These are phyloP conservation scores for Fusarium burgessii DNA, from an alignment of 2,329 filamentous ascomycete genomes.

Conservation along the genomic window DNA sequence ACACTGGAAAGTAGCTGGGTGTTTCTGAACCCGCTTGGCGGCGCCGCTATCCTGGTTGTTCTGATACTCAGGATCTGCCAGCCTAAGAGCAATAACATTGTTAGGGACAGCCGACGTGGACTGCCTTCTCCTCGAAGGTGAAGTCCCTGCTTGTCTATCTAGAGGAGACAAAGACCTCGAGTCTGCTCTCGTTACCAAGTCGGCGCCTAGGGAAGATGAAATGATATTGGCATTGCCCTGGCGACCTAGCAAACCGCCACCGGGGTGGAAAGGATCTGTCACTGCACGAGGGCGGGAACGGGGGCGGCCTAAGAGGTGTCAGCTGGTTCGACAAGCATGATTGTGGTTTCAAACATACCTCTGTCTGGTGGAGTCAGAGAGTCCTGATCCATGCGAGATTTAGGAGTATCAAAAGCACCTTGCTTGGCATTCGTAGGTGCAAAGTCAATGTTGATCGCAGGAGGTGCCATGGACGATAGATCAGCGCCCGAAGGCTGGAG, in stretches of 20 bases:
- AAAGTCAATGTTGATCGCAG: slow-evolving; percentile 93
- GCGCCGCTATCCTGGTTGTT: slow-evolving; percentile 70
- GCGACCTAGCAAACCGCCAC: slow-evolving; percentile 56
- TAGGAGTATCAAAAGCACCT: slow-evolving; percentile 61
- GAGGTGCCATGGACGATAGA: slow-evolving; percentile 82
- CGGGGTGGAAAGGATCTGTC: slow-evolving; percentile 70
- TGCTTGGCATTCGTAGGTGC: slow-evolving; percentile 75
- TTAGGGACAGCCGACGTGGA: slow-evolving; percentile 73
- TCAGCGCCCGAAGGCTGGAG: slow-evolving; percentile 66
- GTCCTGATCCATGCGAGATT: slow-evolving; percentile 76
- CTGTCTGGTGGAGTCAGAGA: slow-evolving; percentile 85
- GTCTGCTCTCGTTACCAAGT: slow-evolving; percentile 58
- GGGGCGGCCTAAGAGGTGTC: slow-evolving; percentile 57
- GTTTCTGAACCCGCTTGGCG: slow-evolving; percentile 91
- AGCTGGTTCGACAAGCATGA: slow-evolving; percentile 21
- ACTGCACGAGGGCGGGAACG: slow-evolving; percentile 65
- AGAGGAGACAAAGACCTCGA: slow-evolving; percentile 70
- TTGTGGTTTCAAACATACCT: slow-evolving; percentile 58
- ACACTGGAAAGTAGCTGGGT: slow-evolving; percentile 97
- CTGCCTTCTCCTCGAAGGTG: slow-evolving; percentile 61
- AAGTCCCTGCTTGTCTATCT: slow-evolving; percentile 61
- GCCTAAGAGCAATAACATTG: slow-evolving; percentile 82
- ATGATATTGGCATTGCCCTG: slow-evolving; percentile 57
- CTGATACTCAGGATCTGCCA: slow-evolving; percentile 89
- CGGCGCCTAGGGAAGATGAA: slow-evolving; percentile 64